Conservation (phyloP, 306 rosid genomes). For the Quercus berberidifolia region DNA sequence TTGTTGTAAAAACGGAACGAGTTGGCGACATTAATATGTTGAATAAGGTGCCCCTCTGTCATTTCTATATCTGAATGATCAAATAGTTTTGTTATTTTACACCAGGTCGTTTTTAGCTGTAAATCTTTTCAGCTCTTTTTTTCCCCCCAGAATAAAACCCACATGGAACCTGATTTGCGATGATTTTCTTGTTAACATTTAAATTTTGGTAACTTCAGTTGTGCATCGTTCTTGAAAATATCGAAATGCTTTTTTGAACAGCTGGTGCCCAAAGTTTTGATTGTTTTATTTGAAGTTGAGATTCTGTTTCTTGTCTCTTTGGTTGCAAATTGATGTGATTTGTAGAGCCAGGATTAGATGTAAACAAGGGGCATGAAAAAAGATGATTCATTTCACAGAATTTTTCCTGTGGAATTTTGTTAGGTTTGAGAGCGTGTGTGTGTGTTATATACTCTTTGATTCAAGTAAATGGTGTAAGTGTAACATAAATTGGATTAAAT, state of each 20-base stretch:
- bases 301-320: background rate
- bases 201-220: background rate
- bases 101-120: constrained; percentile 3
- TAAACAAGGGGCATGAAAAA: constrained; percentile 13
- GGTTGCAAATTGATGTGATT: constrained; percentile 14
- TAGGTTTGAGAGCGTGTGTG: background rate
- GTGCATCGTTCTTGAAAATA: background rate
- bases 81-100: background rate
- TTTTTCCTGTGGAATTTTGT: constrained; percentile 8
- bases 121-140: background rate
- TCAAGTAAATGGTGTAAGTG: constrained; percentile 7
- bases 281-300: background rate
- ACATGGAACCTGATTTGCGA: background rate
- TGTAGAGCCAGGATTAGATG: constrained; percentile 49
- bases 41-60: background rate
- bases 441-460: constrained; percentile 9
- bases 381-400: constrained; percentile 20
- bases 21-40: constrained; percentile 3
- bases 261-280: background rate
- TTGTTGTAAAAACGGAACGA: background rate
- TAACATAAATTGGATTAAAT: constrained; percentile 26
- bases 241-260: background rate
- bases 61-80: background rate
- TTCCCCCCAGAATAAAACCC: background rate
- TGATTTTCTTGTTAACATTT: constrained; percentile 15